Conservation (phyloP, 2,329 filamentous ascomycete species). For the Verticillium dahliae region DNA sequence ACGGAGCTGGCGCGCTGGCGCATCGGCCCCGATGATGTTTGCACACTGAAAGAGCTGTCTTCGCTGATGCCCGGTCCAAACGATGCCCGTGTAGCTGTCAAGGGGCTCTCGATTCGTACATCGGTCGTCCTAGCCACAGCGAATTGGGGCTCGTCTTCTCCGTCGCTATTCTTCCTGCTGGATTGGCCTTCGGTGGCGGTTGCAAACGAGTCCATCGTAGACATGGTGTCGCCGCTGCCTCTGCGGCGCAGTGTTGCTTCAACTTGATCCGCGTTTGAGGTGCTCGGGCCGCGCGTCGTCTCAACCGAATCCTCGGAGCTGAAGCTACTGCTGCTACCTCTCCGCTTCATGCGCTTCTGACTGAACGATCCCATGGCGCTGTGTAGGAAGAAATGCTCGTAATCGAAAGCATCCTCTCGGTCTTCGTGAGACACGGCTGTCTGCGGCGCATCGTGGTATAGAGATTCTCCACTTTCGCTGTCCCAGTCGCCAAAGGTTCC, state of each 20-base stretch:
- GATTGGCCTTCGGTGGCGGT: conserved; percentile 46
- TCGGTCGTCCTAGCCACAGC: conserved; percentile 3
- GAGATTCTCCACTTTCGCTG: conserved; percentile 58
- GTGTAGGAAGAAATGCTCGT: conserved; percentile 91
- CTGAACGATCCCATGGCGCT: conserved; percentile 79
- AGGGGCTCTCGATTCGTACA: conserved; percentile 7
- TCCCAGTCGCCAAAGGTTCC: conserved; percentile 28
- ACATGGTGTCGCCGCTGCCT: conserved; percentile 41
- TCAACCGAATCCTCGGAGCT: conserved; percentile 56
- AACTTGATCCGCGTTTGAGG: conserved; percentile 12
- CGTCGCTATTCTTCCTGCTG: conserved; percentile 24
- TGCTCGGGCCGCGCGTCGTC: conserved; percentile 47
- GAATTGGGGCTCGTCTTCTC: conserved; percentile 8
- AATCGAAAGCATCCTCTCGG: conserved; percentile 91
- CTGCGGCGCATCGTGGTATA: conserved; percentile 55
- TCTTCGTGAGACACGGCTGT: conserved; percentile 77
- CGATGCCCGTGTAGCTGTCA: conserved; percentile 7
- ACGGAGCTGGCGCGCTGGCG: conserved; percentile 22
- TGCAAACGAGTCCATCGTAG: conserved; percentile 48
- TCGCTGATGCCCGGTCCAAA: conserved; percentile 20
- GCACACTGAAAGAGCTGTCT: conserved; percentile 8
- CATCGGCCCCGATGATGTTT: conserved; percentile 9
- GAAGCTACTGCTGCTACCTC: conserved; percentile 44
- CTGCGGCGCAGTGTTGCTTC: conserved; percentile 23
- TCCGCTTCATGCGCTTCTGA: conserved; percentile 37